Percentiles rank a stretch among this genome's conserved stretches.
Evolutionary conservation across 768 basidiomycete species (phyloP).

Genomic region (Tubosaeta sp.): DNA sequence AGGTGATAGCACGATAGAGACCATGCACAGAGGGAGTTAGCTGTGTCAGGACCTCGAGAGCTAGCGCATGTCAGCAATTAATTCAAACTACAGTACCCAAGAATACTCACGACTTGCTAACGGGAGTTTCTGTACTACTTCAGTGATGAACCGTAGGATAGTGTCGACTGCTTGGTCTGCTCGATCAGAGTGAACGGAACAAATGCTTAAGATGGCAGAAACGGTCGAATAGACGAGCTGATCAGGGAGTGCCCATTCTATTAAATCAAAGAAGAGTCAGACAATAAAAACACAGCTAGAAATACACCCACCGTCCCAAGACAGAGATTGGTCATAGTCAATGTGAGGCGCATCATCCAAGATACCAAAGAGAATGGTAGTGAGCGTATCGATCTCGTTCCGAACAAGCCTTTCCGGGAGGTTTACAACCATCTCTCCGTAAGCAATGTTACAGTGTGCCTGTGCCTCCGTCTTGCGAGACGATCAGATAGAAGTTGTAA

Average conservation of each 20-base stretch:
- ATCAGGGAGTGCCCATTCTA: conserved; percentile 86
- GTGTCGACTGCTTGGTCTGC: conserved; percentile 49
- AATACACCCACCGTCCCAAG: conserved; percentile 65
- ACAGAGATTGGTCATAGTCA: conserved; percentile 73
- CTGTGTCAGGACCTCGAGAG: conserved; percentile 68
- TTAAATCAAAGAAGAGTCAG: conserved; percentile 1
- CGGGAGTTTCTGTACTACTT: conserved; percentile 53
- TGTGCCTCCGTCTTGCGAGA: conserved; percentile 57
- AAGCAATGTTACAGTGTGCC: conserved; percentile 78
- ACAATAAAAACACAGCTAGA: background rate
- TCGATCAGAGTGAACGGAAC: conserved; percentile 48
- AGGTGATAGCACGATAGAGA: conserved; percentile 79
- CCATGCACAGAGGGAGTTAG: conserved; percentile 82
- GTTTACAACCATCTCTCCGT: conserved; percentile 71
- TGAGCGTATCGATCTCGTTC: conserved; percentile 46
- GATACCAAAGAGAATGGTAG: conserved; percentile 62
- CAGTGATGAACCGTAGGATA: conserved; percentile 56
- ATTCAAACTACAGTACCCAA: background rate
- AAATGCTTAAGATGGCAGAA: conserved; percentile 67
- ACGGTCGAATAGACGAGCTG: conserved; percentile 78
- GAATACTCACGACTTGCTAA: conserved; percentile 47
- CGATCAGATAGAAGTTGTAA: background rate
- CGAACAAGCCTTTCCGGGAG: conserved; percentile 51
- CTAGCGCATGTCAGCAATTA: conserved; percentile 32
- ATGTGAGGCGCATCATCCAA: conserved; percentile 68